These are phyloP conservation scores for Kwoniella dejecticola DNA, from an alignment of 768 basidiomycete species.

Conservation along the genomic window DNA sequence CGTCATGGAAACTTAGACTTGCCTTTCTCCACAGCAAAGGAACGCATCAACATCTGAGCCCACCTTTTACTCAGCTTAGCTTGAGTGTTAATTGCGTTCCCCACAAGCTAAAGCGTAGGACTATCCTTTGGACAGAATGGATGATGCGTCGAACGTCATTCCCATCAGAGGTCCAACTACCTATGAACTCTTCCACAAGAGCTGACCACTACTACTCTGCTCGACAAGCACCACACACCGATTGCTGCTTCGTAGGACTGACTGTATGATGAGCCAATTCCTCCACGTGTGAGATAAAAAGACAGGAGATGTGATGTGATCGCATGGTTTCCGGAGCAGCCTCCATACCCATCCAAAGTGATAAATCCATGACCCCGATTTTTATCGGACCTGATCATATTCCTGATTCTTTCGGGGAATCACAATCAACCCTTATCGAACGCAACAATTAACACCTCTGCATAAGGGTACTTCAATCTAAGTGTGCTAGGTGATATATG, in stretches of 20 bases:
- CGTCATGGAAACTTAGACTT: background rate
- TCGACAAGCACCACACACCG: too few relatives aligned
- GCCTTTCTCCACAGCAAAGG: background rate
- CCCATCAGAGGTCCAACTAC: too few relatives aligned
- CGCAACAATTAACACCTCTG: too few relatives aligned
- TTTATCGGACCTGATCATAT: conserved; percentile 1
- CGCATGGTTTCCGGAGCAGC: background rate
- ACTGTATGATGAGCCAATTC: too few relatives aligned
- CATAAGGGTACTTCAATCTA: background rate
- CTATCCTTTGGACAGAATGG: too few relatives aligned
- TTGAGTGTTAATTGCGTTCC: too few relatives aligned
- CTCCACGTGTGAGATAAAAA: background rate
- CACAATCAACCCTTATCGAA: conserved; percentile 1
- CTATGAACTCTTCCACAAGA: too few relatives aligned
- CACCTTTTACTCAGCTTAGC: background rate
- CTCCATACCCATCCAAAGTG: conserved; percentile 20
- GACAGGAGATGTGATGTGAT: too few relatives aligned
- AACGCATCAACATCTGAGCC: background rate
- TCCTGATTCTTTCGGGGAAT: conserved; percentile 2
- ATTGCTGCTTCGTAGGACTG: too few relatives aligned
- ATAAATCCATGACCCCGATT: conserved; percentile 23
- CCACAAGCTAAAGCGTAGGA: too few relatives aligned
- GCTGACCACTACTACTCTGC: too few relatives aligned
- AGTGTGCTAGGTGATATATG: background rate
- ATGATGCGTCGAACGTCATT: too few relatives aligned